Evolutionary conservation across 1,139 yeast genomes (phyloP).

Genomic region (Cylindricascospora bacillispora): DNA sequence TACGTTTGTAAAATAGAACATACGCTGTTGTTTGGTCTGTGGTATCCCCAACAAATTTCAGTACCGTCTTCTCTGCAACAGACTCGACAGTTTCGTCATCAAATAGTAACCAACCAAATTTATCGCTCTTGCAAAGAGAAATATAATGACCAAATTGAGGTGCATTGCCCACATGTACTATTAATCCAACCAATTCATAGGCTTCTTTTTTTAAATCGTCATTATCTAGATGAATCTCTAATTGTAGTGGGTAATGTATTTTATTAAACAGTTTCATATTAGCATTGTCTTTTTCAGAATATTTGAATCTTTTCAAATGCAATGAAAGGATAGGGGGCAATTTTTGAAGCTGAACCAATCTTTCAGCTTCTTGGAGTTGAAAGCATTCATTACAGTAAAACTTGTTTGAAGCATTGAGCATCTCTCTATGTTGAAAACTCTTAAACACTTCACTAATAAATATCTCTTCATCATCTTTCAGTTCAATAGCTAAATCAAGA

Average conservation of each 20-base stretch:
- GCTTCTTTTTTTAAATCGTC: background rate
- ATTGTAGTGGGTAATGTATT: conserved; percentile 63
- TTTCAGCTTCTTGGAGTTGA: conserved; percentile 88
- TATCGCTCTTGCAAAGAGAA: conserved; percentile 66
- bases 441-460: conserved; percentile 65
- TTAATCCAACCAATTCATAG: conserved; percentile 63
- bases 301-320: conserved; percentile 84
- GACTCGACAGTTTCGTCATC: conserved; percentile 93
- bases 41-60: conserved; percentile 79
- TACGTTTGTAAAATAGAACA: conserved; percentile 54
- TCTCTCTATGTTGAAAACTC: conserved; percentile 76
- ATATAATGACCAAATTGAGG: conserved; percentile 97
- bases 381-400: conserved; percentile 88
- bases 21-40: conserved; percentile 89
- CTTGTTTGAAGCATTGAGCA: conserved; percentile 76
- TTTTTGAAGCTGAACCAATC: conserved; percentile 70
- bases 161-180: conserved; percentile 93
- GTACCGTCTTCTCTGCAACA: conserved; percentile 72
- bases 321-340: conserved; percentile 71
- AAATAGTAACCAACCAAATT: conserved; percentile 78
- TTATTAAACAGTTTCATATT: conserved; percentile 81
- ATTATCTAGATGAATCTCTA: conserved; percentile 25
- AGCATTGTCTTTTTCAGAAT: conserved; percentile 68
- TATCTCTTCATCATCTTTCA: conserved; percentile 48
- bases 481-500: conserved; percentile 74